phyloP scores from a whole-genome alignment of 225 moss, liverwort and hornwort genomes.

The Sphagnum tenellum region DNA sequence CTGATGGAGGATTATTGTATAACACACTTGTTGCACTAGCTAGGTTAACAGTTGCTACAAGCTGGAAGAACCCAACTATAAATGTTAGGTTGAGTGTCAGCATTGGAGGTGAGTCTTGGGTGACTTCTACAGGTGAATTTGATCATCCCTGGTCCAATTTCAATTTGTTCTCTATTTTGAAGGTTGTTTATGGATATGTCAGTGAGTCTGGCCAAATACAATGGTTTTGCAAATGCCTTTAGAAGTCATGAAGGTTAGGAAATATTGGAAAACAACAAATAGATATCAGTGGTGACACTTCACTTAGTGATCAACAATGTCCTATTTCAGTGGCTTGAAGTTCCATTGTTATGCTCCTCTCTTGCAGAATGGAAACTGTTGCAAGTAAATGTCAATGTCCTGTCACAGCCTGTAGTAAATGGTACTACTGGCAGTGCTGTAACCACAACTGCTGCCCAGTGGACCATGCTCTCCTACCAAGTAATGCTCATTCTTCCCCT shows the following conservation, averaged over 20 bases:
- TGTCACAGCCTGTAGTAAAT: constrained; percentile 62
- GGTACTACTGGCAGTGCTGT: constrained; percentile 94
- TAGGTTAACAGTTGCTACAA: constrained; percentile 50
- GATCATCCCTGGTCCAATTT: background rate
- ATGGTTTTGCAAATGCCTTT: background rate
- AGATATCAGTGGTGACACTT: no score
- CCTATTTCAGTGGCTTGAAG: background rate
- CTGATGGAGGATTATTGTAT: constrained; percentile 83
- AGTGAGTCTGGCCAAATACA: background rate
- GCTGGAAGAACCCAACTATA: constrained; percentile 25
- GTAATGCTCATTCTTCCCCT: constrained; percentile 12
- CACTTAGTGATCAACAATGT: background rate
- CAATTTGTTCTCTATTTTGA: background rate
- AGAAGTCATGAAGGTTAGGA: no score
- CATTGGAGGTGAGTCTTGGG: constrained; percentile 84
- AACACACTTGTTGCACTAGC: constrained; percentile 84
- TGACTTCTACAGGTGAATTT: constrained; percentile 67
- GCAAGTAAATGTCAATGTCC: constrained; percentile 73
- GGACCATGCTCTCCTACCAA: constrained; percentile 96
- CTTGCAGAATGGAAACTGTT: constrained; percentile 63
- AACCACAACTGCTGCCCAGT: constrained; percentile 91
- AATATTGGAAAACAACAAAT: no score
- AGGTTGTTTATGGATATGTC: background rate
- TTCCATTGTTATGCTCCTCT: background rate
- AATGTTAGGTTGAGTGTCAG: constrained; percentile 92